Evolutionary conservation across 2,329 filamentous ascomycete genomes (phyloP).

Genomic region (Microcera coccophila): DNA sequence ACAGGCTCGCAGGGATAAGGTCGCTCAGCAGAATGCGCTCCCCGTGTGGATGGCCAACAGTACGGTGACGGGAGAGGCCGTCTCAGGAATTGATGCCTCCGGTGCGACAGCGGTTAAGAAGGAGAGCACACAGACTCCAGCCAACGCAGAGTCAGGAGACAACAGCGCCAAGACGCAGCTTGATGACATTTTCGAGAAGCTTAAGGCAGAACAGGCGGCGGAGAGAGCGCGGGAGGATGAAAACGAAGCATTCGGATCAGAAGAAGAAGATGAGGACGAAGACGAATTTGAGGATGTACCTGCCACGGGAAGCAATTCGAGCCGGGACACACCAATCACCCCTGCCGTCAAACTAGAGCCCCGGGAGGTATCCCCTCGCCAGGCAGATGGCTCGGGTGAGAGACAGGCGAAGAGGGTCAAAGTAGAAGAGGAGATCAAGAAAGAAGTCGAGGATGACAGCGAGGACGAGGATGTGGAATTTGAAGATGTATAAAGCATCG

Average conservation of each 20-base stretch:
- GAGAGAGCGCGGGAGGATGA: constrained; percentile 34
- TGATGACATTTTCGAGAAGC: constrained; percentile 63
- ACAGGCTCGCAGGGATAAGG: constrained; percentile 59
- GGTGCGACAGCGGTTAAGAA: constrained; percentile 29
- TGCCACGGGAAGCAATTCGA: constrained; percentile 32
- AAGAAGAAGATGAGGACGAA: constrained; percentile 41
- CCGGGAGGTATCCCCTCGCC: constrained; percentile 24
- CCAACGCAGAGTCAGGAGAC: constrained; percentile 37
- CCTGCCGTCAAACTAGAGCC: constrained; percentile 34
- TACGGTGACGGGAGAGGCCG: constrained; percentile 63
- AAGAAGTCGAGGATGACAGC: constrained; percentile 43
- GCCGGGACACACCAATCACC: constrained; percentile 31
- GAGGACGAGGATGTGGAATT: constrained; percentile 53
- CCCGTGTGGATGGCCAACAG: constrained; percentile 70
- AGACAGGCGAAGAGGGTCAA: constrained; percentile 58
- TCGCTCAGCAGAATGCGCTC: constrained; percentile 64
- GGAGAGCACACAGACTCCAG: constrained; percentile 45
- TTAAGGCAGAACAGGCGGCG: constrained; percentile 58
- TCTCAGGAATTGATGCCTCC: constrained; percentile 34
- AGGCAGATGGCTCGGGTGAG: constrained; percentile 36
- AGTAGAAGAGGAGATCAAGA: constrained; percentile 50
- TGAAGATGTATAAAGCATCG: constrained; percentile 47
- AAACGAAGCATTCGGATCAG: constrained; percentile 31
- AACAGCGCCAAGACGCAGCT: constrained; percentile 55
- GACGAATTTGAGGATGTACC: constrained; percentile 51